Evolutionary conservation across 345 rosid genomes (phyloP).

Genomic region (Conringia planisiliqua): DNA sequence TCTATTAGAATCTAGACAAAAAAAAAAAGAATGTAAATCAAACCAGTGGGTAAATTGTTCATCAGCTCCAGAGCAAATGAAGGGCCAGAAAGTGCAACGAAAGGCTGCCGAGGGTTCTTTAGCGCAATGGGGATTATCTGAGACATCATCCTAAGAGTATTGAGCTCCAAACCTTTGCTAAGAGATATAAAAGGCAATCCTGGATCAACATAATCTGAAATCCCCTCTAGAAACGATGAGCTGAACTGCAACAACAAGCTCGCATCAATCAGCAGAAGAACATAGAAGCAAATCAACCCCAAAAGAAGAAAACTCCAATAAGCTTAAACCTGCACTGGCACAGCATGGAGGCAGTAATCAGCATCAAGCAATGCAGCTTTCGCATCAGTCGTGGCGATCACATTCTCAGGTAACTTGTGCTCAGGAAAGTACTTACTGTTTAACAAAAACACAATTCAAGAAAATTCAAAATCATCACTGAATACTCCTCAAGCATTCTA

Average conservation of each 20-base stretch:
- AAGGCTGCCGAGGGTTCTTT: constrained; percentile 80
- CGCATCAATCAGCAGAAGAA: constrained; percentile 10
- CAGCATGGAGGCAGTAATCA: constrained; percentile 87
- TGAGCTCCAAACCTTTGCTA: constrained; percentile 90
- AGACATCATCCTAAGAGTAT: constrained; percentile 90
- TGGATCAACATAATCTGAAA: constrained; percentile 74
- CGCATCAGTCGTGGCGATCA: constrained; percentile 74
- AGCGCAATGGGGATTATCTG: constrained; percentile 77
- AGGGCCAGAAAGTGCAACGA: constrained; percentile 83
- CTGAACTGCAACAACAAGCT: constrained; percentile 64
- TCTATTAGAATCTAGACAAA: background rate
- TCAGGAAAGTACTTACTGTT: constrained; percentile 84
- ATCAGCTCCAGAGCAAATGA: constrained; percentile 89
- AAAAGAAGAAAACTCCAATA: background rate
- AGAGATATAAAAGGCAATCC: constrained; percentile 87
- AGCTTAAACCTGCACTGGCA: constrained; percentile 76
- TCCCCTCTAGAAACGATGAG: constrained; percentile 71
- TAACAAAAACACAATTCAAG: background rate
- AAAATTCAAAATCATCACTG: background rate
- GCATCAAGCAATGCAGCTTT: constrained; percentile 69
- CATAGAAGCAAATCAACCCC: constrained; percentile 15
- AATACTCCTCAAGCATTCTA: background rate
- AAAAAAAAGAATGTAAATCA: background rate
- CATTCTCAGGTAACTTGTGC: constrained; percentile 74
- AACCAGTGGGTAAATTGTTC: constrained; percentile 89